A percentile compares a stretch with the other conserved stretches of the same genome.
Conservation (phyloP, 495 filamentous ascomycete species). For the Amphirosellinia nigrospora region DNA sequence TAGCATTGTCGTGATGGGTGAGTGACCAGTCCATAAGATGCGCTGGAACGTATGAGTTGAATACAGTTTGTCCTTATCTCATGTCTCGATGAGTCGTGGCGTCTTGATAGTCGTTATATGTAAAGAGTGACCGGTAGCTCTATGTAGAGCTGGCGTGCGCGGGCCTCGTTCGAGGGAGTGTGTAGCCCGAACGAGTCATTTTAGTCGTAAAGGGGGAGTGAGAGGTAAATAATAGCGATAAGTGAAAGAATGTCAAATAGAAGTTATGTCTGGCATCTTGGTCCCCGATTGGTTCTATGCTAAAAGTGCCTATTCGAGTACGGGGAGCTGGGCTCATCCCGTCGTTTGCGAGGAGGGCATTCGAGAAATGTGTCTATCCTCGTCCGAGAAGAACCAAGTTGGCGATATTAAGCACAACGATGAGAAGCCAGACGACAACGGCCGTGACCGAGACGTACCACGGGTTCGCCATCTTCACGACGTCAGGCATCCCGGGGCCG, state of each 20-base stretch:
- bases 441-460: conserved; percentile 62
- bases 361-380: conserved; percentile 39
- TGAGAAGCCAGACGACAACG: conserved; percentile 68
- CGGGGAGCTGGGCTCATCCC: background rate
- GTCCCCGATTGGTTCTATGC: background rate
- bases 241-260: background rate
- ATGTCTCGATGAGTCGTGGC: background rate
- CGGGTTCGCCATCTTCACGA: conserved; percentile 66
- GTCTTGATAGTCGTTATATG: background rate
- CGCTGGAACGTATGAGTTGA: background rate
- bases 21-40: background rate
- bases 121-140: background rate
- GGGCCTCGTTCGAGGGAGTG: background rate
- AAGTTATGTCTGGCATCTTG: background rate
- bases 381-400: conserved; percentile 71
- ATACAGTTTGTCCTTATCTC: background rate
- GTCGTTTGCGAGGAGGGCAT: background rate
- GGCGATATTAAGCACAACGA: conserved; percentile 75
- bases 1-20: background rate
- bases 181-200: background rate
- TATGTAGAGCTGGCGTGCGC: background rate
- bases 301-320: background rate
- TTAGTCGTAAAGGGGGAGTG: background rate
- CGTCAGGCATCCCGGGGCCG: conserved; percentile 27
- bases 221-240: background rate